Evolutionary conservation across 2,329 filamentous ascomycete genomes (phyloP), one percentile per base, ranked within the genome.

Genomic region (Fusarium buxicola): DNA sequence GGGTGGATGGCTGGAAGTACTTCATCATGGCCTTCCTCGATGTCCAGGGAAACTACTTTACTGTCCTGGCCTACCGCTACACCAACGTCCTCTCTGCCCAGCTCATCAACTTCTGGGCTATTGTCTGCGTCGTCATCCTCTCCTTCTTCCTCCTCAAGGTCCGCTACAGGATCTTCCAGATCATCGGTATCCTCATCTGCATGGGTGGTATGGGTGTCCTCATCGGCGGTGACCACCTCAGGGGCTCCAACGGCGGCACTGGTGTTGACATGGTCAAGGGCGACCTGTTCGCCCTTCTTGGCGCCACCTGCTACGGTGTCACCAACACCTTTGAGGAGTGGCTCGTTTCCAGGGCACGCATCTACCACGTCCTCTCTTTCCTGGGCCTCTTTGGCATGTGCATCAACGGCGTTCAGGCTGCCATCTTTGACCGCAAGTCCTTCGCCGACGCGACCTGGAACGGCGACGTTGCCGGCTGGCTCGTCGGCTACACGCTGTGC

Each of bases 71-170:
- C 6, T 99, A 98, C 81, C 86, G 90, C 58, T 88, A 96, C 82
- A 97, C 94, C 51, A 97, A 94, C 72, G 90, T 97, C 69, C 84
- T 98, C 44, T 95, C 91, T 16, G 93, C 93, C 13, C 94, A 98
- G 82, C 85, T 99, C 48, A 92, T 99, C 80, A 97, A 97, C 83
- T 98, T 98, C 81, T 98, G 94, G 94, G 92, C 94, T 69, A 98
- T 99, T 68, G 92, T 96, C 46, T 89, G 94, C 62, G 95, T 99
- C 18, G 92, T 98, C 16, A 74, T 91, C 60, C 80, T 97, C 65
- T 97, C 92, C 25, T 94, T 96, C 78, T 66, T 89, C 63, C 82
- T 97, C 69, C 86, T 99, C 55, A 85, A 84, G 67, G 95, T 99
- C 39, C 91, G 95, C 71, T 99, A 99, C 84, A 92, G 93, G 79